These are phyloP conservation scores for Myxozyma sirexii DNA, from an alignment of 805 yeast species.

Conservation along the genomic window DNA sequence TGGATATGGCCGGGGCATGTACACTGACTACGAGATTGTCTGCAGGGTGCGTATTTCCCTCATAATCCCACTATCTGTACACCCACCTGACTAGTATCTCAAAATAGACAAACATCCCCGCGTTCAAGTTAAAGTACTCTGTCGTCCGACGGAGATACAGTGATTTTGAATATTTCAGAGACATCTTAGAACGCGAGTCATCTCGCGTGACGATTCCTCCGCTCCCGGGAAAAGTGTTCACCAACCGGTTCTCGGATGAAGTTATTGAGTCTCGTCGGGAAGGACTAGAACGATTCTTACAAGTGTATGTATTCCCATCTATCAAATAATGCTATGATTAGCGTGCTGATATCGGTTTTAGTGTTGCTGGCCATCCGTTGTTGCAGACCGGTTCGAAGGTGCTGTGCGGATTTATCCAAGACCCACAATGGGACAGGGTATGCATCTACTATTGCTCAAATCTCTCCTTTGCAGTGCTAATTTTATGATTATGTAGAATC, in stretches of 20 bases:
- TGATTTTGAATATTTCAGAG: conserved; percentile 82
- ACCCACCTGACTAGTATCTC: background rate
- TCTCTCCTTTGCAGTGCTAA: background rate
- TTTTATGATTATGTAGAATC: conserved; percentile 4
- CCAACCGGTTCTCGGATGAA: conserved; percentile 76
- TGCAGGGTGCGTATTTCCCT: conserved; percentile 59
- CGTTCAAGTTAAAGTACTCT: conserved; percentile 66
- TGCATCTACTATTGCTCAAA: background rate
- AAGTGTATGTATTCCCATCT: conserved; percentile 39
- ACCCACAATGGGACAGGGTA: conserved; percentile 71
- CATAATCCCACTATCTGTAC: too few relatives aligned
- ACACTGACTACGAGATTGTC: conserved; percentile 87
- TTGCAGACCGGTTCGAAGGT: conserved; percentile 83
- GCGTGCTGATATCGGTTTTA: too few relatives aligned
- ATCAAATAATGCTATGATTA: too few relatives aligned
- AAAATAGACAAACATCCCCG: conserved; percentile 76
- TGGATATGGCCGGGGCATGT: conserved; percentile 60
- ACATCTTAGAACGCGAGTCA: conserved; percentile 71
- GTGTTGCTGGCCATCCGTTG: conserved; percentile 91
- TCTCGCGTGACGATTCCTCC: conserved; percentile 81
- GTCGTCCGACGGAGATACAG: conserved; percentile 83
- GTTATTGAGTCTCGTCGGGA: conserved; percentile 80
- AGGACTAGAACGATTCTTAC: conserved; percentile 80
- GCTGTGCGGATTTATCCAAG: conserved; percentile 82
- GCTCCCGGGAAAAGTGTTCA: conserved; percentile 85